phyloP scores from a whole-genome alignment of 176 grass and related monocot genomes.

The Paspalum notatum region DNA sequence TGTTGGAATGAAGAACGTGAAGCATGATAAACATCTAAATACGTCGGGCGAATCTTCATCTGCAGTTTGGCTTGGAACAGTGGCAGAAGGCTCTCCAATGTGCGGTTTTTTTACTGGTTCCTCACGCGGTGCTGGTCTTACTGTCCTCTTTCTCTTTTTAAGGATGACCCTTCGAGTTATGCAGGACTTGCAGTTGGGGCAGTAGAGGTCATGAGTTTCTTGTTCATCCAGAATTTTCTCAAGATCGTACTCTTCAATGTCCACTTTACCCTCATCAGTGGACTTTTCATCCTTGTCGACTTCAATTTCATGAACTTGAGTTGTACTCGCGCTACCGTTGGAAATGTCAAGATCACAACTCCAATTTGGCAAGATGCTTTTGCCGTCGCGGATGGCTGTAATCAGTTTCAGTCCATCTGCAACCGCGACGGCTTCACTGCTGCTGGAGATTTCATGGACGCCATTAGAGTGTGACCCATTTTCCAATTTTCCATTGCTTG shows the following conservation, averaged over 20 bases:
- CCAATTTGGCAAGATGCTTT: background rate
- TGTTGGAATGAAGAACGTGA: conserved; percentile 85
- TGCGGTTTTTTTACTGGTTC: conserved; percentile 53
- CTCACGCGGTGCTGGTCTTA: conserved; percentile 29
- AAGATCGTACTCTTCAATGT: conserved; percentile 62
- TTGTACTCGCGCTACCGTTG: conserved; percentile 13
- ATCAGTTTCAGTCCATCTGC: conserved; percentile 25
- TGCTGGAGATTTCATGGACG: conserved; percentile 28
- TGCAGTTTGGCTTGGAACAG: background rate
- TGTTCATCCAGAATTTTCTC: conserved; percentile 75
- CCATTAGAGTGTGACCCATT: conserved; percentile 47
- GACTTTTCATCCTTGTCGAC: conserved; percentile 16
- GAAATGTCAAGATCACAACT: conserved; percentile 14
- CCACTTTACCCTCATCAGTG: conserved; percentile 8
- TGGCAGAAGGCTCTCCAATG: conserved; percentile 1
- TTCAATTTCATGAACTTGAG: conserved; percentile 33
- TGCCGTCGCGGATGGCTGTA: background rate
- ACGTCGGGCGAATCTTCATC: conserved; percentile 44
- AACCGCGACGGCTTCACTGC: background rate
- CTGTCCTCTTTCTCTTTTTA: conserved; percentile 77
- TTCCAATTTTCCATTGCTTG: conserved; percentile 17
- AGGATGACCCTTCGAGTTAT: conserved; percentile 92
- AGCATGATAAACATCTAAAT: conserved; percentile 96
- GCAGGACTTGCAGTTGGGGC: conserved; percentile 85
- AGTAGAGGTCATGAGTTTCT: conserved; percentile 85